Conservation (phyloP, 345 rosid species). For the Bruguiera sexangula region DNA sequence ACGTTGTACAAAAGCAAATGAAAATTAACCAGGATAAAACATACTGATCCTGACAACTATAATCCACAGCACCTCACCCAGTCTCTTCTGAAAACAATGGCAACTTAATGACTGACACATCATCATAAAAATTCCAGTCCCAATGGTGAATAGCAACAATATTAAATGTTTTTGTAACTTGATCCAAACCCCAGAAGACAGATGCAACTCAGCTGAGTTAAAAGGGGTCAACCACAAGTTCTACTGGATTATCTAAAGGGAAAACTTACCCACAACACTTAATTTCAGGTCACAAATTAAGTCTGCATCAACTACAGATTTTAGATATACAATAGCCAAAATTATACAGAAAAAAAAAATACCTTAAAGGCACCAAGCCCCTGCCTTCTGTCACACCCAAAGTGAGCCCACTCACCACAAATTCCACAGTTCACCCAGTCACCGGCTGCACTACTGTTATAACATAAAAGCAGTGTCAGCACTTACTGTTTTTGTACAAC, state of each 20-base stretch:
- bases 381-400: slow-evolving; percentile 96
- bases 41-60: neutral
- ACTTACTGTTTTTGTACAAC: neutral
- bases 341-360: slow-evolving; percentile 7
- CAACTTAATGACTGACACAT: no score
- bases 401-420: slow-evolving; percentile 99
- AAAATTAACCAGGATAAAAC: neutral
- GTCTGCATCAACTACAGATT: neutral
- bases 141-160: no score
- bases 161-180: no score
- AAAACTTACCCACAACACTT: neutral
- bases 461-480: slow-evolving; percentile 26
- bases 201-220: neutral
- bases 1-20: neutral
- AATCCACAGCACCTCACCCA: no score
- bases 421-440: slow-evolving; percentile 99
- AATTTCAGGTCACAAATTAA: neutral
- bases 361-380: slow-evolving; percentile 99
- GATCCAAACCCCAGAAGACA: neutral
- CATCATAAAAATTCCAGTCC: no score
- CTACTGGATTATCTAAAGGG: neutral
- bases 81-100: no score
- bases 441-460: slow-evolving; percentile 95
- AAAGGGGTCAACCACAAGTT: neutral
- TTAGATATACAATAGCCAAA: neutral